Evolutionary conservation across 2,329 filamentous ascomycete species (phyloP).

Genomic region (Cucurbitaria berberidis): DNA sequence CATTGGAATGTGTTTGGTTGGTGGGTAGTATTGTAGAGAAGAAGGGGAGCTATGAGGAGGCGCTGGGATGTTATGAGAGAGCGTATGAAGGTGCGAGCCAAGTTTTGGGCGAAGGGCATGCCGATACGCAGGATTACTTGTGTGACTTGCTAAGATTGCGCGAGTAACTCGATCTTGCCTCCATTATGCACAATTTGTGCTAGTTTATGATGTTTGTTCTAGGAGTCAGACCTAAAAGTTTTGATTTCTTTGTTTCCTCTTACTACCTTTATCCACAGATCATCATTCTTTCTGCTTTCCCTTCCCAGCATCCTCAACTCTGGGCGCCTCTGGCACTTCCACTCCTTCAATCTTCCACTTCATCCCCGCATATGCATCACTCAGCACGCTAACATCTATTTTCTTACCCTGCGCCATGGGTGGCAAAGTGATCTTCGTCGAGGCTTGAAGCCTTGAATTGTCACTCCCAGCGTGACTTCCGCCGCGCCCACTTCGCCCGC

Average conservation of each 20-base stretch:
- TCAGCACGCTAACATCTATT: slow-evolving; percentile 77
- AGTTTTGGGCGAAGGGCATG: not conserved
- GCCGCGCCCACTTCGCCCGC: slow-evolving; percentile 12
- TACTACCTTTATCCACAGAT: no score
- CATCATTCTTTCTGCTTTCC: slow-evolving; percentile 27
- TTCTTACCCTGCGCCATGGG: slow-evolving; percentile 61
- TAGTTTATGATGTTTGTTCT: no score
- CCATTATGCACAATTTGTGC: no score
- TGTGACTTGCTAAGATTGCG: not conserved
- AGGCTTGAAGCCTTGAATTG: slow-evolving; percentile 57
- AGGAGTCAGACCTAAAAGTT: no score
- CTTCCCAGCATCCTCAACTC: slow-evolving; percentile 37
- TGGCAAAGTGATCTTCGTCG: slow-evolving; percentile 67
- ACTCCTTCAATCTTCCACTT: slow-evolving; percentile 62
- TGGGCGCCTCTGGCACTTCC: slow-evolving; percentile 54
- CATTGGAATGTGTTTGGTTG: not conserved
- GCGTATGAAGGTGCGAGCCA: not conserved
- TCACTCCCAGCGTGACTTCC: slow-evolving; percentile 18
- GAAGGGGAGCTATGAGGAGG: not conserved
- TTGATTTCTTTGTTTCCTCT: no score
- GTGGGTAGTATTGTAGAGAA: not conserved
- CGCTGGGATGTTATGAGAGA: not conserved
- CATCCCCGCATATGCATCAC: slow-evolving; percentile 87
- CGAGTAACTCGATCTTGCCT: no score
- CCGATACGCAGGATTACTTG: not conserved